phyloP scores from a whole-genome alignment of 495 filamentous ascomycete species.

The Lentithecium fluviatile region DNA sequence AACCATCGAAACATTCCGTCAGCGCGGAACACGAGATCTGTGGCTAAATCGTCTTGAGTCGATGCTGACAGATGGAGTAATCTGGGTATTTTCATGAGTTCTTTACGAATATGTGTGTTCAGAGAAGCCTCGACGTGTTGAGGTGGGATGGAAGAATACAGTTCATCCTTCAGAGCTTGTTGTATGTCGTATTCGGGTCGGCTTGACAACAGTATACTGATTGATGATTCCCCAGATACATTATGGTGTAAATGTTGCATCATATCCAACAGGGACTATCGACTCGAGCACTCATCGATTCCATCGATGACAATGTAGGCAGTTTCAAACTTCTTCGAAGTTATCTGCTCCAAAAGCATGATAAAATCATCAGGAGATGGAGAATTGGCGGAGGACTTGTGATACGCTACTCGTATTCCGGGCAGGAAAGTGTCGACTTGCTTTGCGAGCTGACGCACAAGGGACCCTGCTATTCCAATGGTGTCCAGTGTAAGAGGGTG shows the following conservation, averaged over 20 bases:
- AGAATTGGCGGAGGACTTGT: not conserved
- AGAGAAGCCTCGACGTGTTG: not conserved
- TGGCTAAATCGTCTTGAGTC: not conserved
- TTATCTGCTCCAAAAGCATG: not conserved
- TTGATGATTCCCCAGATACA: not conserved
- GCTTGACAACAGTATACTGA: not conserved
- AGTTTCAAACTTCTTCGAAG: not conserved
- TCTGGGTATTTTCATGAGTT: not conserved
- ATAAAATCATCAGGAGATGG: not conserved
- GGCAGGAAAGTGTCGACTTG: not conserved
- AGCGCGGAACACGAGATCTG: not conserved
- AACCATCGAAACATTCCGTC: not conserved
- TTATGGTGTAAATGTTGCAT: not conserved
- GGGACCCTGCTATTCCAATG: not conserved
- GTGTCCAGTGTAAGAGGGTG: not conserved
- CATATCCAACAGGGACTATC: not conserved
- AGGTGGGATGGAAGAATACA: not conserved
- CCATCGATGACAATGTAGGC: not conserved
- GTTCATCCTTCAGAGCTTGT: not conserved
- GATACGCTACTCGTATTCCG: not conserved
- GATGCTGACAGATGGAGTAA: not conserved
- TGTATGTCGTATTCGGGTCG: not conserved
- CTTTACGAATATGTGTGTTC: not conserved
- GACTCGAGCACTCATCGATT: not conserved
- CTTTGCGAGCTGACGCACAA: not conserved